A percentile compares a stretch with the other conserved stretches of the same genome.
Conservation (phyloP, 108 stramenopile species). For the Conticribra weissflogii region DNA sequence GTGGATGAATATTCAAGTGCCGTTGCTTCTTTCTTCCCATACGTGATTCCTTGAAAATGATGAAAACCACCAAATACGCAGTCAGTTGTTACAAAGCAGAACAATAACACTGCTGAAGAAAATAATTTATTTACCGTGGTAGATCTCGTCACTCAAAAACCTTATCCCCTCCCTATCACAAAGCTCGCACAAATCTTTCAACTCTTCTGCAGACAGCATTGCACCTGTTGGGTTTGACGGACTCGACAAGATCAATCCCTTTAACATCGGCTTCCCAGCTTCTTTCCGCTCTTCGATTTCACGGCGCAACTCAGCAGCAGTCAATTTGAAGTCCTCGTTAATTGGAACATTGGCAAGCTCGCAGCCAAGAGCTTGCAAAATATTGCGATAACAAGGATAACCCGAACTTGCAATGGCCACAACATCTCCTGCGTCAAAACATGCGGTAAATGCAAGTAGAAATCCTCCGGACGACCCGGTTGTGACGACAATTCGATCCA, state of each 20-base stretch:
- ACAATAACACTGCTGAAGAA: not conserved
- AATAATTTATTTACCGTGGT: slow-evolving; percentile 62
- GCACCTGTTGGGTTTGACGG: slow-evolving; percentile 93
- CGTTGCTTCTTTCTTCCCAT: slow-evolving; percentile 85
- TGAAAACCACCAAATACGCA: not conserved
- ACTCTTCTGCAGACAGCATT: slow-evolving; percentile 76
- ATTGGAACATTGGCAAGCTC: slow-evolving; percentile 66
- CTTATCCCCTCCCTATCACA: slow-evolving; percentile 81
- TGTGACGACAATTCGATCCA: slow-evolving; percentile 77
- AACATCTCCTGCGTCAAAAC: slow-evolving; percentile 86
- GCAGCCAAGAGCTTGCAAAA: slow-evolving; percentile 78
- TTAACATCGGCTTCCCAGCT: slow-evolving; percentile 47
- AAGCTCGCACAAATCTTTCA: slow-evolving; percentile 78
- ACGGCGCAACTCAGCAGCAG: slow-evolving; percentile 66
- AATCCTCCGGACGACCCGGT: slow-evolving; percentile 90
- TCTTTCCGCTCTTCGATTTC: slow-evolving; percentile 60
- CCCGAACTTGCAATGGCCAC: slow-evolving; percentile 84
- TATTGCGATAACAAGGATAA: slow-evolving; percentile 96
- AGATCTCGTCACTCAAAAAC: slow-evolving; percentile 95
- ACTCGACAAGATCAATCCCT: slow-evolving; percentile 83
- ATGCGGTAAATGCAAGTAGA: slow-evolving; percentile 85
- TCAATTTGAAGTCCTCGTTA: slow-evolving; percentile 84
- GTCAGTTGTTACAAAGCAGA: not conserved
- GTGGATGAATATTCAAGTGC: slow-evolving; percentile 72
- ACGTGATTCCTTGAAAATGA: slow-evolving; percentile 68